Percentiles rank a stretch among this genome's conserved stretches.
These are phyloP conservation scores for Stenogyne calaminthoides DNA, from an alignment of 305 asterid genomes.

Conservation along the genomic window DNA sequence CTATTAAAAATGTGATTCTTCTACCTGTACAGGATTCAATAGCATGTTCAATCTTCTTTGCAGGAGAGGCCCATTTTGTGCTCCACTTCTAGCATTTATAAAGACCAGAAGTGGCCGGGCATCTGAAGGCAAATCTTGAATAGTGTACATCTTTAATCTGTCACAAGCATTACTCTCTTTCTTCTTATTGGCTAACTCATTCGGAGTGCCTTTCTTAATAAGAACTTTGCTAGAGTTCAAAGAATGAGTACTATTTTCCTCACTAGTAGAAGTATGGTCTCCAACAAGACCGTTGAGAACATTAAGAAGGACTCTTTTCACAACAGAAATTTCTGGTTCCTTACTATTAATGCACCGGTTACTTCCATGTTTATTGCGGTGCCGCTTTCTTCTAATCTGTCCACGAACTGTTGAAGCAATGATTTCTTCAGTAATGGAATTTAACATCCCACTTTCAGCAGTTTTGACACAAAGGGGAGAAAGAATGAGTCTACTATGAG, in stretches of 20 bases:
- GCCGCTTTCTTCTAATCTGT: constrained; percentile 58
- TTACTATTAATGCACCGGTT: constrained; percentile 45
- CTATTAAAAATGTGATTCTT: constrained; percentile 20
- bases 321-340: constrained; percentile 44
- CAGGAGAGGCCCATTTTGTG: constrained; percentile 71
- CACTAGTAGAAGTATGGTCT: constrained; percentile 41
- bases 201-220: constrained; percentile 42
- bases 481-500: constrained; percentile 72
- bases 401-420: constrained; percentile 54
- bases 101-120: constrained; percentile 86
- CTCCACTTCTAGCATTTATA: constrained; percentile 81
- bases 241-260: constrained; percentile 37
- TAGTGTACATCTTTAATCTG: constrained; percentile 52
- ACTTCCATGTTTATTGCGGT: constrained; percentile 57
- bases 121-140: constrained; percentile 66
- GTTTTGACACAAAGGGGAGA: constrained; percentile 78
- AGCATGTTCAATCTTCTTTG: constrained; percentile 74
- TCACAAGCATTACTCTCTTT: constrained; percentile 39
- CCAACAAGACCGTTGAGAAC: constrained; percentile 54
- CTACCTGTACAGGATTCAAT: constrained; percentile 83
- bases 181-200: constrained; percentile 43
- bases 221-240: constrained; percentile 36
- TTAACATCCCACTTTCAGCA: constrained; percentile 49
- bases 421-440: constrained; percentile 54
- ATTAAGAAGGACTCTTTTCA: constrained; percentile 51